Conservation (phyloP, 208 protist genomes). For the Strigomonas culicis region DNA sequence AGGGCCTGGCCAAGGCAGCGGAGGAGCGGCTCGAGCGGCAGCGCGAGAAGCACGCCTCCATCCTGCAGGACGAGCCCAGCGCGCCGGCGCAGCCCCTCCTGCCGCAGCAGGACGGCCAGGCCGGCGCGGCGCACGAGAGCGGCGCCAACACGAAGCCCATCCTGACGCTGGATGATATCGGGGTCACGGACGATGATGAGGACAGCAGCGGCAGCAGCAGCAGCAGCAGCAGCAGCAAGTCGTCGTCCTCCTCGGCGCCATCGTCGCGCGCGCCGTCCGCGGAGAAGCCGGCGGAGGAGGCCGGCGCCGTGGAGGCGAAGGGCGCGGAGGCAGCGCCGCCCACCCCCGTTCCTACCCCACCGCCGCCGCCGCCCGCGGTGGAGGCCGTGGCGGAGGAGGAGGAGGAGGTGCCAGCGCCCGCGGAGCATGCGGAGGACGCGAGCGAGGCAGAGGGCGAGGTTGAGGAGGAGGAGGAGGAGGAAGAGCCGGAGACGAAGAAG, state of each 20-base stretch:
- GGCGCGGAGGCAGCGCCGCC: background rate
- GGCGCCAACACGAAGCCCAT: background rate
- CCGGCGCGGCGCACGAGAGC: background rate
- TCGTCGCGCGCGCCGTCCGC: background rate
- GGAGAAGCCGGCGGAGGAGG: conserved; percentile 10
- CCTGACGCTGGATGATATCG: background rate
- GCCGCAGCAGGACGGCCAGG: background rate
- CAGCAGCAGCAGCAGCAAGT: conserved; percentile 15
- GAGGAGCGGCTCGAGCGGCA: conserved; percentile 34
- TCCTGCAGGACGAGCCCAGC: background rate
- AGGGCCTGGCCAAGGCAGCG: conserved; percentile 40
- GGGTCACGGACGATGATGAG: background rate
- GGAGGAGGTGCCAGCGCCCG: conserved; percentile 10
- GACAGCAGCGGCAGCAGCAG: conserved; percentile 12
- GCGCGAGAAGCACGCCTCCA: background rate
- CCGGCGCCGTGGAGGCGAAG: background rate
- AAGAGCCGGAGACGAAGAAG: conserved; percentile 21
- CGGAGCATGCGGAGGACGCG: conserved; percentile 13
- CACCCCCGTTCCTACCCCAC: background rate
- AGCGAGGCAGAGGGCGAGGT: conserved; percentile 13
- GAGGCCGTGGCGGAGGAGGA: conserved; percentile 12
- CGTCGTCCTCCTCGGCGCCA: background rate
- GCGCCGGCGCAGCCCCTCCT: background rate
- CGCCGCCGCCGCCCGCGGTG: conserved; percentile 3
- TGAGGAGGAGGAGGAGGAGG: conserved; percentile 15